A percentile compares a stretch with the other conserved stretches of the same genome.
These are phyloP conservation scores for Yueomyces sinensis DNA, from an alignment of 805 yeast species.

Conservation along the genomic window DNA sequence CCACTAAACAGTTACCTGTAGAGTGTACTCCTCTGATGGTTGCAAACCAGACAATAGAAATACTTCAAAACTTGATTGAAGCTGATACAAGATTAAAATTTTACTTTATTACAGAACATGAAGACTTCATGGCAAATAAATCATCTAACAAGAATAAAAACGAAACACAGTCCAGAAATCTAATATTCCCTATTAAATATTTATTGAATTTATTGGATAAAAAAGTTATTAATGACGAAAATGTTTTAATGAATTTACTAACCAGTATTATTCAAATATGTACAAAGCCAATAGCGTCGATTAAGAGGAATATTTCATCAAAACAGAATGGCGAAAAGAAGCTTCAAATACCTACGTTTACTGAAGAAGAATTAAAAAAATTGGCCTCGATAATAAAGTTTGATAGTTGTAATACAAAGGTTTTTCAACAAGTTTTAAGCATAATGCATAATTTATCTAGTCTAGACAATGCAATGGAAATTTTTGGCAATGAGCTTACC, in stretches of 20 bases:
- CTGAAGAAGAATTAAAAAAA: conserved; percentile 44
- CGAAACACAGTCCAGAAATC: conserved; percentile 21
- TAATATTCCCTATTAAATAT: conserved; percentile 61
- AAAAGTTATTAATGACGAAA: conserved; percentile 54
- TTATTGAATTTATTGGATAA: conserved; percentile 51
- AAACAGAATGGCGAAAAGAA: conserved; percentile 16
- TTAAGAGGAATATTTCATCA: conserved; percentile 31
- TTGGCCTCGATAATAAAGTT: conserved; percentile 58
- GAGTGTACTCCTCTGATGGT: conserved; percentile 57
- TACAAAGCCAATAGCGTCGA: conserved; percentile 53
- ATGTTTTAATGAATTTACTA: conserved; percentile 60
- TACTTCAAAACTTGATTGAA: conserved; percentile 57
- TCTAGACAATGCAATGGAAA: conserved; percentile 44
- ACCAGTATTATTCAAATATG: conserved; percentile 66
- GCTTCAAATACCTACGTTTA: conserved; percentile 46
- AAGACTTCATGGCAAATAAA: conserved; percentile 29
- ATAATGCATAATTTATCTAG: conserved; percentile 66
- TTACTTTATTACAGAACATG: conserved; percentile 72
- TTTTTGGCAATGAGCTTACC: conserved; percentile 57
- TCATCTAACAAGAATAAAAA: conserved; percentile 23
- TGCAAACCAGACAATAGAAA: conserved; percentile 67
- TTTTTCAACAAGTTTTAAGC: conserved; percentile 72
- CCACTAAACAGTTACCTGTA: conserved; percentile 31
- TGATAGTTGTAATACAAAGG: conserved; percentile 73
- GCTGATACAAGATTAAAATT: conserved; percentile 53